Evolutionary conservation across 176 grass and related monocot species (phyloP).

Genomic region (Oryza australiensis): DNA sequence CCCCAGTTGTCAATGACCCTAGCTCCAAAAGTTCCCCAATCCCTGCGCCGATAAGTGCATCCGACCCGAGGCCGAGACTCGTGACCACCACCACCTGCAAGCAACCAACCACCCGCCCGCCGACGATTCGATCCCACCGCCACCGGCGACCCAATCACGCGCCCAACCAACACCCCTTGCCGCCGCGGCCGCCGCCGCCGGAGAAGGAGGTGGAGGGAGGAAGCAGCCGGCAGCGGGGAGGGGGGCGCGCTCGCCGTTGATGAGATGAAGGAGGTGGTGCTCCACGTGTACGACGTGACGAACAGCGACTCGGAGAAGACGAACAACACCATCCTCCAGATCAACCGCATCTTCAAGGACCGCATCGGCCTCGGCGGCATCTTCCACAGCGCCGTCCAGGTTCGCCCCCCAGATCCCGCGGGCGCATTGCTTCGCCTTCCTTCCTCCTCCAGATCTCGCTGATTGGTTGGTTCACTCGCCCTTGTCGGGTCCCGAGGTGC

Average conservation of each 20-base stretch:
- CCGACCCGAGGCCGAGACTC: background rate
- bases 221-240: background rate
- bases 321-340: slow-evolving; percentile 97
- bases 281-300: slow-evolving; percentile 98
- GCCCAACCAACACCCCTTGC: background rate
- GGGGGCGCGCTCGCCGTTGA: background rate
- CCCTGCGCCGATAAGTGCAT: slow-evolving; percentile 20
- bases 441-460: slow-evolving; percentile 40
- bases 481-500: slow-evolving; percentile 4
- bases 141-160: background rate
- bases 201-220: background rate
- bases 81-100: slow-evolving; percentile 25
- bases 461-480: background rate
- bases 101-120: slow-evolving; percentile 3
- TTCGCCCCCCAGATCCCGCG: slow-evolving; percentile 29
- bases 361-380: slow-evolving; percentile 98
- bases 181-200: background rate
- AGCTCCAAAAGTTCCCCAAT: background rate
- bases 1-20: slow-evolving; percentile 1
- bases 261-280: slow-evolving; percentile 90
- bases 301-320: slow-evolving; percentile 96
- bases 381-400: slow-evolving; percentile 99
- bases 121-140: slow-evolving; percentile 31
- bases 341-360: slow-evolving; percentile 99
- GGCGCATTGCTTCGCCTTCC: background rate